Evolutionary conservation across 768 basidiomycete genomes (phyloP).

Genomic region (Daedaleopsis sinensis): DNA sequence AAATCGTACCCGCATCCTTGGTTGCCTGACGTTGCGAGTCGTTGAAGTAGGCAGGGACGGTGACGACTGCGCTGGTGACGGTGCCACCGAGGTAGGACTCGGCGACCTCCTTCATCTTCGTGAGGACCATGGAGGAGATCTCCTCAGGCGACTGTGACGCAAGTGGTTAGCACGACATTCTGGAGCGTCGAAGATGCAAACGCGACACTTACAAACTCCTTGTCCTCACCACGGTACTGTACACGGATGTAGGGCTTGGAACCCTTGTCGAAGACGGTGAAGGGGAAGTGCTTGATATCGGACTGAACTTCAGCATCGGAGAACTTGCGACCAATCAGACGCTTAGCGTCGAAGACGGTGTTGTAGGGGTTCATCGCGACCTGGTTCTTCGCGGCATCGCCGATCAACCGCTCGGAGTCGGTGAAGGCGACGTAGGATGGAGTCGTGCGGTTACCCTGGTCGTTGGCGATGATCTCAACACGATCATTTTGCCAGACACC

Average conservation of each 20-base stretch:
- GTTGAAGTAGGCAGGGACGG: slow-evolving; percentile 98
- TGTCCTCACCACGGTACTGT: slow-evolving; percentile 90
- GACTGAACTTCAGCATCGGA: slow-evolving; percentile 82
- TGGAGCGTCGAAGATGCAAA: background rate
- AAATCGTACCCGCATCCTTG: slow-evolving; percentile 95
- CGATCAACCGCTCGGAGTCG: slow-evolving; percentile 94
- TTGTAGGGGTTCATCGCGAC: slow-evolving; percentile 98
- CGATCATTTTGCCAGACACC: slow-evolving; percentile 99
- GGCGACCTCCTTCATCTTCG: slow-evolving; percentile 98
- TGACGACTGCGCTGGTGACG: slow-evolving; percentile 91
- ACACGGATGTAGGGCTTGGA: slow-evolving; percentile 91
- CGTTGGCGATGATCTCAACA: slow-evolving; percentile 97
- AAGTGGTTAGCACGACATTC: slow-evolving; percentile 21
- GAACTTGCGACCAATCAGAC: slow-evolving; percentile 94
- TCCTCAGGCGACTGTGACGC: slow-evolving; percentile 84
- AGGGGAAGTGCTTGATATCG: slow-evolving; percentile 91
- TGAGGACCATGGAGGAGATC: slow-evolving; percentile 96
- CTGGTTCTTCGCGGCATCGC: slow-evolving; percentile 99
- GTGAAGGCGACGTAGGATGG: slow-evolving; percentile 97
- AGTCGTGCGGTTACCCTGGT: slow-evolving; percentile 94
- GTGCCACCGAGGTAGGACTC: slow-evolving; percentile 91
- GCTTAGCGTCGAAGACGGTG: slow-evolving; percentile 98
- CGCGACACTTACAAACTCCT: slow-evolving; percentile 76
- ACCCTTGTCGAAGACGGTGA: slow-evolving; percentile 83
- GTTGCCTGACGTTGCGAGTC: slow-evolving; percentile 99